Conservation (phyloP, 371 early-diverging fungal genomes). For the Mycotypha africana region DNA sequence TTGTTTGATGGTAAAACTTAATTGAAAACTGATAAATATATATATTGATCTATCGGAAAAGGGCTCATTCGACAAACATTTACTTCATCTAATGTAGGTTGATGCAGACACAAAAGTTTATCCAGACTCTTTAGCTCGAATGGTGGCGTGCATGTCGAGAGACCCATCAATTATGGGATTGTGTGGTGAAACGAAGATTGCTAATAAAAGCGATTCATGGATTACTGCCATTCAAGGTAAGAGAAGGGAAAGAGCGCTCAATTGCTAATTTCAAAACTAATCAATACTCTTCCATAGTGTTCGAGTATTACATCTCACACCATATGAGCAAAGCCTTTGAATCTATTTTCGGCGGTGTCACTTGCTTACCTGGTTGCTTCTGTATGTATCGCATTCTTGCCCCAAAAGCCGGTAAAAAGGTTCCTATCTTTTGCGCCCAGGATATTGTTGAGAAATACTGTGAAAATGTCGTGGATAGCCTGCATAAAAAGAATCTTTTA, state of each 20-base stretch:
- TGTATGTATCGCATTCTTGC: conserved; percentile 93
- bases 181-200: conserved; percentile 88
- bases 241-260: too few species aligned
- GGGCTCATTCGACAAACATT: not conserved
- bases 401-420: conserved; percentile 56
- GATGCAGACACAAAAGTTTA: conserved; percentile 96
- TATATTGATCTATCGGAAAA: too few species aligned
- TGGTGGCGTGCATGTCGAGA: conserved; percentile 76
- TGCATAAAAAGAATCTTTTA: conserved; percentile 94
- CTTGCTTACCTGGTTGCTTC: conserved; percentile 97
- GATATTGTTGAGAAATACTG: conserved; percentile 88
- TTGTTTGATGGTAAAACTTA: conserved; percentile 76
- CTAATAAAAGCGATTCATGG: conserved; percentile 80
- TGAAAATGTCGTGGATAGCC: conserved; percentile 85
- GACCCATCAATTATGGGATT: conserved; percentile 79
- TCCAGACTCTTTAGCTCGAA: conserved; percentile 73
- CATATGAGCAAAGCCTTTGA: conserved; percentile 95
- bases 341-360: conserved; percentile 94
- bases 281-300: conserved; percentile 50
- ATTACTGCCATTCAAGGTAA: conserved; percentile 89
- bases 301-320: conserved; percentile 97
- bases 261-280: not conserved
- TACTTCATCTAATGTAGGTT: conserved; percentile 31
- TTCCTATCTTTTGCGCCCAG: conserved; percentile 78
- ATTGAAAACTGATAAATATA: too few species aligned